These are phyloP conservation scores for Mimosa pudica DNA, from an alignment of 306 rosid species.

Conservation along the genomic window DNA sequence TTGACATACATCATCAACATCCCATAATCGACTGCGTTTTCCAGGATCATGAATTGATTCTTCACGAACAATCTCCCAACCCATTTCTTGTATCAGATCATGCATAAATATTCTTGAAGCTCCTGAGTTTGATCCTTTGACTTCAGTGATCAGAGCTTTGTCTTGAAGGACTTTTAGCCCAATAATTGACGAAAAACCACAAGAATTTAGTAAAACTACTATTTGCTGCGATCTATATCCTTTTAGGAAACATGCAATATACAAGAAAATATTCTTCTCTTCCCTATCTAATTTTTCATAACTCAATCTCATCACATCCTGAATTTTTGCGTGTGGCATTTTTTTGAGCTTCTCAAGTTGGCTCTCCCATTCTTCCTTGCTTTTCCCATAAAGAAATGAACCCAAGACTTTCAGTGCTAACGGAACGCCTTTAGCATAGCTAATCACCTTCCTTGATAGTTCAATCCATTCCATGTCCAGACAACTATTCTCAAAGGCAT, in stretches of 20 bases:
- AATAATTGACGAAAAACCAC: conserved; percentile 29
- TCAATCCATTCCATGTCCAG: conserved; percentile 29
- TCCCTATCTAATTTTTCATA: conserved; percentile 36
- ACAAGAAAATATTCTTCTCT: conserved; percentile 34
- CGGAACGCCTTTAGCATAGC: conserved; percentile 39
- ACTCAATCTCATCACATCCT: conserved; percentile 33
- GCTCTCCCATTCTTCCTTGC: conserved; percentile 33
- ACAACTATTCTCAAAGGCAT: conserved; percentile 30
- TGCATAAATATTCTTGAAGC: conserved; percentile 27
- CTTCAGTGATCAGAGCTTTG: conserved; percentile 37
- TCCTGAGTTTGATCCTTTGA: conserved; percentile 17
- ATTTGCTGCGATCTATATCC: conserved; percentile 13
- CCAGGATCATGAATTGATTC: not conserved
- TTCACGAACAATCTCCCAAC: conserved; percentile 16
- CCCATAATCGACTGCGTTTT: conserved; percentile 18
- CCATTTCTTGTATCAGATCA: conserved; percentile 23
- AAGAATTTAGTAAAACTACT: conserved; percentile 28
- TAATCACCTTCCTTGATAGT: conserved; percentile 24
- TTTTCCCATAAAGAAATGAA: conserved; percentile 27
- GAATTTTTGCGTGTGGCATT: conserved; percentile 26
- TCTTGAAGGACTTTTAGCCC: conserved; percentile 33
- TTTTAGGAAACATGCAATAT: conserved; percentile 36
- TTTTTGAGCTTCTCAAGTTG: conserved; percentile 34
- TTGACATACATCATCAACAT: not conserved
- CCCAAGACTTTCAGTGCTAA: conserved; percentile 42